Evolutionary conservation across 1,284 basidiomycete species (phyloP).

Genomic region (Rhodotorula sp.): DNA sequence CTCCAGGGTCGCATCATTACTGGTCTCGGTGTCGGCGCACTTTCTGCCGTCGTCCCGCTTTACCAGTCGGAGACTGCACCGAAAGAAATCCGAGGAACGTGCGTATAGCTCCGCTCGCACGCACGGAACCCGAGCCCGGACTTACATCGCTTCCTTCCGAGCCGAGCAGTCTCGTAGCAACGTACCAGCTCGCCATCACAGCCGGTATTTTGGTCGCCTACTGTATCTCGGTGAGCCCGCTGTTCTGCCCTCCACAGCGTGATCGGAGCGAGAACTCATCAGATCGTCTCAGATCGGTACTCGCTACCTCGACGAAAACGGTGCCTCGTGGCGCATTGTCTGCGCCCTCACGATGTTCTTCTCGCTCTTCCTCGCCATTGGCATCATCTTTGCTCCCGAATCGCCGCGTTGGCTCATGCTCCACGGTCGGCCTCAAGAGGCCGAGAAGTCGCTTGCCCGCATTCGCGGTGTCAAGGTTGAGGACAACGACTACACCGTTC

Average conservation of each 20-base stretch:
- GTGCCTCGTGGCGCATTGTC: conserved; percentile 55
- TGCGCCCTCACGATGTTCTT: conserved; percentile 12
- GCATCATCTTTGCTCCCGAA: conserved; percentile 29
- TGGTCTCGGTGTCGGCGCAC: conserved; percentile 66
- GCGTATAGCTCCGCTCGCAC: background rate
- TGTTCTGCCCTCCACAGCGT: no score
- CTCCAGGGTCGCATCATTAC: conserved; percentile 23
- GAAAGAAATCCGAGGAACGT: conserved; percentile 70
- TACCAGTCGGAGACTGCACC: conserved; percentile 64
- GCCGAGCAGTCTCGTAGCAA: conserved; percentile 50
- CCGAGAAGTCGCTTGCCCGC: conserved; percentile 26
- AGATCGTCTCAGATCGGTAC: conserved; percentile 46
- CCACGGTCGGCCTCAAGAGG: conserved; percentile 23
- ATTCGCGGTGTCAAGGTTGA: conserved; percentile 28
- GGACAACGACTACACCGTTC: conserved; percentile 54
- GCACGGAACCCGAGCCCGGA: background rate
- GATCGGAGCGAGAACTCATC: background rate
- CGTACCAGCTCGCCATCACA: conserved; percentile 69
- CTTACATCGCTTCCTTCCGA: no score
- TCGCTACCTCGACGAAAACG: conserved; percentile 41
- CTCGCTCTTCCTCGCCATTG: conserved; percentile 24
- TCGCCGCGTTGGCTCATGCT: conserved; percentile 33
- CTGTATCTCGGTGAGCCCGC: conserved; percentile 32
- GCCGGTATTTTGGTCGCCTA: conserved; percentile 75
- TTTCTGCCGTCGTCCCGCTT: conserved; percentile 71